phyloP scores from a whole-genome alignment of 2,329 filamentous ascomycete species.

The Boeremia lycopersici region DNA sequence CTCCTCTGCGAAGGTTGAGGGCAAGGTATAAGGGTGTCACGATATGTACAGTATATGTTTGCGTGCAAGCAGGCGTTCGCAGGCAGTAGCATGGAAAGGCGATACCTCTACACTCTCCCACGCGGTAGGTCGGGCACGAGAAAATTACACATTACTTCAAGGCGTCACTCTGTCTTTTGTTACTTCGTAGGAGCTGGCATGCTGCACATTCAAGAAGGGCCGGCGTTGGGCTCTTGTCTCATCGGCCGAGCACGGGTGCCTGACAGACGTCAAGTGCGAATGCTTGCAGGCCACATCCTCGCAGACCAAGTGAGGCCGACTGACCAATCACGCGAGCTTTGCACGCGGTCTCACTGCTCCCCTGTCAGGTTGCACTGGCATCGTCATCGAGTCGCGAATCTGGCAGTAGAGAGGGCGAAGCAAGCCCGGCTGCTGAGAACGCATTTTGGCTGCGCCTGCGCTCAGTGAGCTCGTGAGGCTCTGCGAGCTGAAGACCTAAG shows the following conservation, averaged over 20 bases:
- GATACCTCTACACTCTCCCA: conserved; percentile 7
- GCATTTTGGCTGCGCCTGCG: no score
- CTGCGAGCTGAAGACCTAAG: conserved; percentile 6
- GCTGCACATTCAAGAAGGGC: conserved; percentile 2
- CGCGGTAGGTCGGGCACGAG: not conserved
- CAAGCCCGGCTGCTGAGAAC: not conserved
- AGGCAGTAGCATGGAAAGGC: not conserved
- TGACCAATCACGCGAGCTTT: conserved; percentile 1
- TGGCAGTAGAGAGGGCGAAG: not conserved
- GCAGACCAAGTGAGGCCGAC: not conserved
- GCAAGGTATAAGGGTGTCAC: conserved; percentile 7
- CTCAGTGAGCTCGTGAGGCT: conserved; percentile 5
- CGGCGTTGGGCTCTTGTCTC: conserved; percentile 5
- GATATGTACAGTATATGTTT: conserved; percentile 7
- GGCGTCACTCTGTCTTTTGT: no score
- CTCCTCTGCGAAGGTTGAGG: conserved; percentile 18
- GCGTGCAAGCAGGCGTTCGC: conserved; percentile 1
- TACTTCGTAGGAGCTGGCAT: not conserved
- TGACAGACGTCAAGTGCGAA: conserved; percentile 8
- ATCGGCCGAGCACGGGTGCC: conserved; percentile 12
- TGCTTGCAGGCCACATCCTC: conserved; percentile 2
- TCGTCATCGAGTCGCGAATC: conserved; percentile 7
- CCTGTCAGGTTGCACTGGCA: conserved; percentile 7
- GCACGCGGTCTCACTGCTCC: conserved; percentile 1
- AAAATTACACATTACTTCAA: no score